Evolutionary conservation across 192 early-diverging fungal species (phyloP), one percentile per base, ranked within the genome.

Genomic region (Podila epicladia): DNA sequence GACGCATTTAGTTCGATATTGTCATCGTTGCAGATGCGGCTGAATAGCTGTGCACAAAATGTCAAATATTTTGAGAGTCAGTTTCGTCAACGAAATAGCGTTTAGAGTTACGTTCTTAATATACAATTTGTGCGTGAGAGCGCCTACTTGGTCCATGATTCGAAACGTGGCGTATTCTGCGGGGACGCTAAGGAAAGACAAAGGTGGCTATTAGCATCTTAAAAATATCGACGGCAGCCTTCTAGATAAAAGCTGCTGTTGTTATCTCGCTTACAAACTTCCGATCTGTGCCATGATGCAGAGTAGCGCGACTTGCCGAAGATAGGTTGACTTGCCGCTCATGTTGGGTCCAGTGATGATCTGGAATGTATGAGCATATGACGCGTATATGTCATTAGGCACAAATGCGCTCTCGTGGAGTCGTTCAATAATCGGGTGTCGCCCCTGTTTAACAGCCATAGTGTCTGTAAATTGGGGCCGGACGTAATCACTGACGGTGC

Each of bases 291-390:
- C 94, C 92, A 98, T 88, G 31, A 97, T 89, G 5, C 69, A 85
- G 28, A 95, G 72, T 8, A 96, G 85, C 2, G 93, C 92, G 33
- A 95, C 90, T 74, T 95, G 95, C 1, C 91, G 87, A 41, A 98
- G 65, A 77, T 95, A 97, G 8, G 95, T 96, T 15, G 92, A 91
- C 75, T 97, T 96, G 26, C 96, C 95, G 38, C 92, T 92, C 96
- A 96, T 97, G 73, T 98, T 98, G 9, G 96, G 94, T 0, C 97
- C 97, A 13, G 94, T 95, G 8, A 97, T 90, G 17, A 96, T 82
- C 35, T 93, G 95, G 68, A 97, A 88, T 20, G 86, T 90, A 0
- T 83, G 75, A 5, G 72, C 83, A 6, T 75, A 73, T 19, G 79
- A 73, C 8, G 92, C 91, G 64, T 83, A 89, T 9, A 88, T 82